Evolutionary conservation across 2,329 filamentous ascomycete genomes (phyloP), one percentile per base, ranked within the genome.

Genomic region (Alternaria gansuensis): DNA sequence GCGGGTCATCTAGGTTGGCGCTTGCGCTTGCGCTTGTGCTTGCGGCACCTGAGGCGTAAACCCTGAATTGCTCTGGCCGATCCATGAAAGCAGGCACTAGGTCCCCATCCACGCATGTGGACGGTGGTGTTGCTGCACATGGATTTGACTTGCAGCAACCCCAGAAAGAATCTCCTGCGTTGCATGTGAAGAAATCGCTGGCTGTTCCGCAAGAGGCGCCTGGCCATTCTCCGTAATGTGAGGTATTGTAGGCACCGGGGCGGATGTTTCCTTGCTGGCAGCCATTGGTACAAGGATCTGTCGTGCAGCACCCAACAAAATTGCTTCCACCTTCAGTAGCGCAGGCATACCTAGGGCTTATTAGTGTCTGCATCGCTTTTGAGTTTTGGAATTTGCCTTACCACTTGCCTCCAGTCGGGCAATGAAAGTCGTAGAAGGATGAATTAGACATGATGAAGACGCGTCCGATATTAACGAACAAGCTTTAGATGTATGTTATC

Each of bases 261-360:
- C 67, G 67, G 23, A 81, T 57, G 55, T 74, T 69, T 10, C 69
- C 74, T 56, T 68, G 63, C 2, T 73, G 64, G 51, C 79, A 80
- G 21, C 76, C 76, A n/a, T 68, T 73, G 3, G 66, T 10, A 60
- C 79, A 81, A 5, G 78, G 75, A 36, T 80, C 70, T 5, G 59
- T 54, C 9, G 60, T 63, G 63, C 80, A 81, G 63, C 79, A 81
- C 5, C 79, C 79, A 23, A 81, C 70, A 44, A 81, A 82, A 4
- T 67, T 70, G 14, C 72, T 63, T 10, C 66, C 57, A 10, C 72
- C 62, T 10, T 66, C 52, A 8, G 37, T 48, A n/a, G 54, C 51
- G 39, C 71, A 74, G 5, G 69, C 66, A 56, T 70, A 70, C 69
- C 67, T 70, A 28, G 14, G n/a, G 14, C 26, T 24, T 7, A 37